Conservation (phyloP, 164 flowering plant genomes). For the Macadamia tetraphylla region DNA sequence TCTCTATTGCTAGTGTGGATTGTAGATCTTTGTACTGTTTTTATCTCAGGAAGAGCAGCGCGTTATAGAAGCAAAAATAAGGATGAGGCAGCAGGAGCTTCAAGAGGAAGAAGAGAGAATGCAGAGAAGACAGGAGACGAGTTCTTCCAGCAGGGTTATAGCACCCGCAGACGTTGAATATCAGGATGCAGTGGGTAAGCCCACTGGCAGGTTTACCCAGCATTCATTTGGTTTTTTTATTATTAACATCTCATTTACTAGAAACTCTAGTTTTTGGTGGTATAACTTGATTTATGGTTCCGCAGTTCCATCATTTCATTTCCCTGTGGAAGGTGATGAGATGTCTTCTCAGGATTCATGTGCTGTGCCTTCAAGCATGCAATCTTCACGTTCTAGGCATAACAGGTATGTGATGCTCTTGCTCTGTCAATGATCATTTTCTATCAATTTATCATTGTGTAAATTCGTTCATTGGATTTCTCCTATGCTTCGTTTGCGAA, state of each 20-base stretch:
- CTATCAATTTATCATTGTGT: not conserved
- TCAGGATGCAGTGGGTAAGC: conserved; percentile 26
- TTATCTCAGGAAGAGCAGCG: conserved; percentile 80
- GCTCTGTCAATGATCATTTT: not conserved
- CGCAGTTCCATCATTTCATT: not conserved
- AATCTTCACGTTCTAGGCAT: conserved; percentile 33
- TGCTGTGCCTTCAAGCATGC: conserved; percentile 28
- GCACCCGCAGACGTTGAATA: conserved; percentile 35
- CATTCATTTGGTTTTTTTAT: not conserved
- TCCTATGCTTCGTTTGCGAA: not conserved
- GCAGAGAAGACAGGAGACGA: conserved; percentile 48
- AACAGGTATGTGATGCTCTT: conserved; percentile 41
- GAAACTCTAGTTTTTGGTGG: not conserved
- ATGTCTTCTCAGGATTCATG: conserved; percentile 37
- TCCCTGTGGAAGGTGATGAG: conserved; percentile 46
- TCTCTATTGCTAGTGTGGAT: not conserved
- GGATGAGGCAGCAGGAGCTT: conserved; percentile 81
- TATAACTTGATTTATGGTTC: conserved; percentile 12
- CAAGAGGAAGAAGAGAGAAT: conserved; percentile 79
- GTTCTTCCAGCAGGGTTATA: conserved; percentile 41
- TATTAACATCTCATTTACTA: not conserved
- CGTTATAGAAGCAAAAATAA: conserved; percentile 95
- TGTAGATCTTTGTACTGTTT: not conserved
- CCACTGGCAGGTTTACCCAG: conserved; percentile 40
- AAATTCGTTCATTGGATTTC: not conserved